A percentile compares a stretch with the other conserved stretches of the same genome.
Evolutionary conservation across 306 rosid species (phyloP).

Genomic region (Rosa rugosa): DNA sequence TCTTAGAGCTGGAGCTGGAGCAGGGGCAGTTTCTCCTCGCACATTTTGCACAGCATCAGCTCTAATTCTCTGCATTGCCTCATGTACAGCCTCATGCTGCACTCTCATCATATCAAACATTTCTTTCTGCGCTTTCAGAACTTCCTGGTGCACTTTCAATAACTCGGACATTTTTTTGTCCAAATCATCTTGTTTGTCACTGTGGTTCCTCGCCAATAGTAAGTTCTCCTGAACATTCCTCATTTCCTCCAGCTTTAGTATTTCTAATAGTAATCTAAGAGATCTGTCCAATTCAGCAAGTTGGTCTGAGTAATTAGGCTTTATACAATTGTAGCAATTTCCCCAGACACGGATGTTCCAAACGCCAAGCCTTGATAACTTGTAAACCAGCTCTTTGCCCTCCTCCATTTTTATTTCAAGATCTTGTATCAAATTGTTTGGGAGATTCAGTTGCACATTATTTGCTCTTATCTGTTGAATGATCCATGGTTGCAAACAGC

Average conservation of each 20-base stretch:
- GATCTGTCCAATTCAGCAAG: neutral
- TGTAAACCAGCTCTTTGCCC: neutral
- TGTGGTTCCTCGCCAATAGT: neutral
- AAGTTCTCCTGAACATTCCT: neutral
- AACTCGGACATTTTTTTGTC: neutral
- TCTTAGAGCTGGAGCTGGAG: neutral
- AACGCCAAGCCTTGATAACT: neutral
- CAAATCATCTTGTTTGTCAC: neutral
- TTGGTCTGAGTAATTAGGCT: neutral
- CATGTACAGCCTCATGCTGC: neutral
- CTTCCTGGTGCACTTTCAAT: neutral
- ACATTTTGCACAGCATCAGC: neutral
- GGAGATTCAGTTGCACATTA: neutral
- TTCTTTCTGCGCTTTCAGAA: neutral
- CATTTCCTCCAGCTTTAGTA: neutral
- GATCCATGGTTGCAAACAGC: neutral
- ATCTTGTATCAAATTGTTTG: neutral
- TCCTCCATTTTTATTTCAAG: neutral
- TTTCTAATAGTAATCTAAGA: neutral
- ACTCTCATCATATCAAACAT: neutral
- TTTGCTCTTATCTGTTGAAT: neutral
- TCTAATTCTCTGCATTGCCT: neutral
- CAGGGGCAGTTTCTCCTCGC: neutral
- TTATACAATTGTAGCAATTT: neutral
- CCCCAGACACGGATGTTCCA: neutral